These are phyloP conservation scores for Coniferiporia weirii DNA, from an alignment of 1,284 basidiomycete species.

Conservation along the genomic window DNA sequence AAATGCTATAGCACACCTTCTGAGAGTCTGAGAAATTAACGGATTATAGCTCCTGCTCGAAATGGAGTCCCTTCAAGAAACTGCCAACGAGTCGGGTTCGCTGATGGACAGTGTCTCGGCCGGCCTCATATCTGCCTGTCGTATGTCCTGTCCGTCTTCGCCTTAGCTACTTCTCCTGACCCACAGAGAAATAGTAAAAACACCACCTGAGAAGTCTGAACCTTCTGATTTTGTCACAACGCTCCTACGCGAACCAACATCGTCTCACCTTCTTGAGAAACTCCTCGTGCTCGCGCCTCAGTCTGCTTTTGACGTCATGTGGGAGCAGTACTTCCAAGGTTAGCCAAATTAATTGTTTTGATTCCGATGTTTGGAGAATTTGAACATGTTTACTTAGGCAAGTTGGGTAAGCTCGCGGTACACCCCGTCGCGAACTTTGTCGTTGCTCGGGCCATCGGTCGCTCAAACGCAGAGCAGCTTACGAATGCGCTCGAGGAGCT, in stretches of 20 bases:
- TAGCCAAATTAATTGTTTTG: constrained; percentile 8
- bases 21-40: neutral
- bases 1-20: neutral
- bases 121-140: constrained; percentile 66
- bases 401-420: constrained; percentile 62
- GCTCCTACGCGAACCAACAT: constrained; percentile 77
- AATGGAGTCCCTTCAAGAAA: constrained; percentile 64
- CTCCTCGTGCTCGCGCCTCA: constrained; percentile 61
- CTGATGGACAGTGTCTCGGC: constrained; percentile 79
- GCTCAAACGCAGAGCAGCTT: constrained; percentile 54
- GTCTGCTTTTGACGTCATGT: constrained; percentile 61
- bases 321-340: constrained; percentile 69
- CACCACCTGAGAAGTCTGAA: constrained; percentile 33
- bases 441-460: constrained; percentile 68
- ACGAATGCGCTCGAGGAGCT: constrained; percentile 54
- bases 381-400: constrained; percentile 29
- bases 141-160: constrained; percentile 38
- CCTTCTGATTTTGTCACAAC: constrained; percentile 74
- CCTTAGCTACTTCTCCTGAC: neutral
- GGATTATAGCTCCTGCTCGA: constrained; percentile 67
- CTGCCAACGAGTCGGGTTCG: constrained; percentile 57
- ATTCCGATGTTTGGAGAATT: neutral
- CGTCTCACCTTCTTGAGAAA: constrained; percentile 83
- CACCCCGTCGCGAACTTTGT: constrained; percentile 94
- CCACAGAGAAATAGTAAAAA: constrained; percentile 29